These are phyloP conservation scores for Eruca vesicaria DNA, from an alignment of 441 rosid genomes.

Conservation along the genomic window DNA sequence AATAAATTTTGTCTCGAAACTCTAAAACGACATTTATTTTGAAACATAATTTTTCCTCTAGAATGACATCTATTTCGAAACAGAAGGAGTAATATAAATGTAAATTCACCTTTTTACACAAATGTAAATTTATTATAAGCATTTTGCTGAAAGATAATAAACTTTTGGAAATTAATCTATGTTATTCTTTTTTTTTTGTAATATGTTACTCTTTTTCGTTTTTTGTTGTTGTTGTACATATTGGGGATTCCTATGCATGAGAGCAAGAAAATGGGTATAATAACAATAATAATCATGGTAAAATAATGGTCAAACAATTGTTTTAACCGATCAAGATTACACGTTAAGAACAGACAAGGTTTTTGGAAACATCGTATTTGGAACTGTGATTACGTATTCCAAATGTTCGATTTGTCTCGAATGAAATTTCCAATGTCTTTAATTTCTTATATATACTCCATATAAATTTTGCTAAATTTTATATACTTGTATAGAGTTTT, in stretches of 20 bases:
- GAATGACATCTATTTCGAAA: no score
- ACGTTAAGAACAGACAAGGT: constrained; percentile 29
- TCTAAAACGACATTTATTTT: no score
- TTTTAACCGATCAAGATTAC: constrained; percentile 30
- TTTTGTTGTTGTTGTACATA: not conserved
- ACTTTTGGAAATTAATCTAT: not conserved
- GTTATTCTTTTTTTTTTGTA: not conserved
- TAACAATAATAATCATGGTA: not conserved
- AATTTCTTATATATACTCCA: not conserved
- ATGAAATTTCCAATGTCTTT: constrained; percentile 10
- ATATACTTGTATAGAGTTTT: not conserved
- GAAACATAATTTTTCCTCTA: no score
- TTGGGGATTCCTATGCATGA: not conserved
- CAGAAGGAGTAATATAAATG: not conserved
- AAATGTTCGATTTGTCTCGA: constrained; percentile 34
- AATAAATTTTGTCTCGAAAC: no score
- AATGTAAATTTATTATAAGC: not conserved
- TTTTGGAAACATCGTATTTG: constrained; percentile 39
- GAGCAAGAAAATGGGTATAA: not conserved
- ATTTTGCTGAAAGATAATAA: not conserved
- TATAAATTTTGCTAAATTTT: not conserved
- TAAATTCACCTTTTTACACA: not conserved
- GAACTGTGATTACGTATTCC: constrained; percentile 41
- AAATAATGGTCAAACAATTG: constrained; percentile 22
- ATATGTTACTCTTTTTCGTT: not conserved